phyloP scores from a whole-genome alignment of 257 asterid genomes.

The Perilla frutescens region DNA sequence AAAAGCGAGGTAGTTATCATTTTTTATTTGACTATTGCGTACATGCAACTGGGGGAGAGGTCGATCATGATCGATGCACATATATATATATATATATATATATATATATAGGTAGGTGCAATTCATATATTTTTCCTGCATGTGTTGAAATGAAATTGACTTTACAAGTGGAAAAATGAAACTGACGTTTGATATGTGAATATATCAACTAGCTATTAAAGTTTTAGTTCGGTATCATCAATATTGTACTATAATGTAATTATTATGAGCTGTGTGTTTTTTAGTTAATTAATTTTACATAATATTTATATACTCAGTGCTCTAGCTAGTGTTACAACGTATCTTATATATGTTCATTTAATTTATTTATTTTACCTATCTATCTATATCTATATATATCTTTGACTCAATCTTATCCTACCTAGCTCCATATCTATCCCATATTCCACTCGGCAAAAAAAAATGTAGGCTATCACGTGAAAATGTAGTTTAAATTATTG shows the following conservation, averaged over 20 bases:
- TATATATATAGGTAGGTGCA: not conserved
- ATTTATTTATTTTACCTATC: not conserved
- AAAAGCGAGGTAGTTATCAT: slow-evolving; percentile 2
- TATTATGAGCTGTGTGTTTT: not conserved
- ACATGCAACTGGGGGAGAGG: too few species aligned
- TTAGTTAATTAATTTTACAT: too few species aligned
- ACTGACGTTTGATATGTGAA: not conserved
- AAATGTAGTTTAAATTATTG: too few species aligned
- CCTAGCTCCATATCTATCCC: not conserved
- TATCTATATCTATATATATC: too few species aligned
- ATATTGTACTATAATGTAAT: too few species aligned
- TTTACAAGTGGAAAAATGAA: not conserved
- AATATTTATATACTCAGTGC: too few species aligned
- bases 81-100: too few species aligned
- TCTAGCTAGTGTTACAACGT: too few species aligned
- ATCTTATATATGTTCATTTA: not conserved
- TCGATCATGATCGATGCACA: not conserved
- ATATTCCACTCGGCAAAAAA: not conserved
- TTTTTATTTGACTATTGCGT: not conserved
- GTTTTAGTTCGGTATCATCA: too few species aligned
- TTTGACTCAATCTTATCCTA: slow-evolving; percentile 16
- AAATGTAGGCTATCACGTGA: too few species aligned
- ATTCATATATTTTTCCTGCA: not conserved
- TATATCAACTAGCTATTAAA: not conserved
- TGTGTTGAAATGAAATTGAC: not conserved